A percentile compares a stretch with the other conserved stretches of the same genome.
These are phyloP conservation scores for Ganoderma lucidum DNA, from an alignment of 1,284 basidiomycete species.

Conservation along the genomic window DNA sequence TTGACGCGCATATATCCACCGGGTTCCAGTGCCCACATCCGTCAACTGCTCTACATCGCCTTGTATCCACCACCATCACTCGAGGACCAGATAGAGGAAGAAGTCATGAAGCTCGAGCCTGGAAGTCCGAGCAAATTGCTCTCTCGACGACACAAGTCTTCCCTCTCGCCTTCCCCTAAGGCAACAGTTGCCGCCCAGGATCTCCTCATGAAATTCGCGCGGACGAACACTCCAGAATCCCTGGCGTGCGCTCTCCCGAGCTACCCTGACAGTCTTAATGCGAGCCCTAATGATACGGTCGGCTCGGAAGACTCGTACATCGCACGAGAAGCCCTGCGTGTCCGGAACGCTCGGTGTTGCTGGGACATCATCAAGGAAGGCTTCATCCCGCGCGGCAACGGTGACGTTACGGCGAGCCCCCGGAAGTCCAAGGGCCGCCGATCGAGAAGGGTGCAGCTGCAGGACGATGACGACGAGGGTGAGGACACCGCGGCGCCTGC, in stretches of 20 bases:
- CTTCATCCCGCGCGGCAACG: constrained; percentile 50
- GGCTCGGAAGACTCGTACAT: constrained; percentile 64
- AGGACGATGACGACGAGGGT: constrained; percentile 36
- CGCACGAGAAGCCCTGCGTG: constrained; percentile 58
- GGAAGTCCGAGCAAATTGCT: constrained; percentile 54
- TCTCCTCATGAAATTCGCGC: constrained; percentile 62
- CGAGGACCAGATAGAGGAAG: constrained; percentile 42
- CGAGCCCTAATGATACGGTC: constrained; percentile 20
- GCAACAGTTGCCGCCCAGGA: constrained; percentile 60
- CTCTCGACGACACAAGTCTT: constrained; percentile 49
- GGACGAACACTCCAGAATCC: constrained; percentile 62
- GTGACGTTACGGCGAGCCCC: constrained; percentile 18
- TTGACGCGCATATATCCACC: constrained; percentile 19
- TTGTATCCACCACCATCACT: constrained; percentile 59
- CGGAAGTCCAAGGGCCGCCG: constrained; percentile 36
- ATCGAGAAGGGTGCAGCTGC: constrained; percentile 17
- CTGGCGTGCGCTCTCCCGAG: constrained; percentile 64
- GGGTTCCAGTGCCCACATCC: constrained; percentile 59
- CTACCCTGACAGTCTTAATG: constrained; percentile 42
- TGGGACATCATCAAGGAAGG: constrained; percentile 68
- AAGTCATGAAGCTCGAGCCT: constrained; percentile 37
- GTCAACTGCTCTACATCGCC: constrained; percentile 73
- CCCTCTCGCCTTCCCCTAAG: constrained; percentile 51
- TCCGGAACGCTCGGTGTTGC: constrained; percentile 60
- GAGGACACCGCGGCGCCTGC: constrained; percentile 39